phyloP scores from a whole-genome alignment of 2,329 filamentous ascomycete genomes.

The Ophiostoma tasmaniense region DNA sequence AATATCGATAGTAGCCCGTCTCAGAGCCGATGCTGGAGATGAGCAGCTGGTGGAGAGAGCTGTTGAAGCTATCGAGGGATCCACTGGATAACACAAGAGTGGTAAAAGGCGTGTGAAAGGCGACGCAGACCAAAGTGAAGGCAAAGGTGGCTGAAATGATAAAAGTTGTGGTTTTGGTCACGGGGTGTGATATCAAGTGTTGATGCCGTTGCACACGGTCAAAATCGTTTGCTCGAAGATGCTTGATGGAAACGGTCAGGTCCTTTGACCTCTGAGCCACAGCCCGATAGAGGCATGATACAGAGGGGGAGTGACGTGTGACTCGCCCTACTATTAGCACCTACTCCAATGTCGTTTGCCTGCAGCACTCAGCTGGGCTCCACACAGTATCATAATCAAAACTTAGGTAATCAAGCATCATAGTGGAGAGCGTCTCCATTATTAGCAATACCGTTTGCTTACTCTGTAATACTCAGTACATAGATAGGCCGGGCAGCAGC shows the following conservation, averaged over 20 bases:
- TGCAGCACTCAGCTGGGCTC: background rate
- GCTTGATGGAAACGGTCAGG: background rate
- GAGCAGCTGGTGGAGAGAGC: background rate
- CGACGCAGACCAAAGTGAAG: background rate
- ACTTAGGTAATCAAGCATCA: background rate
- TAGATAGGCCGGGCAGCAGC: background rate
- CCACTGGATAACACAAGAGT: background rate
- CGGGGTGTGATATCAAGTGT: background rate
- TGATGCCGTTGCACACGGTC: background rate
- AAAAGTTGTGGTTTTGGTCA: too few relatives aligned
- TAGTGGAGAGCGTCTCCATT: background rate
- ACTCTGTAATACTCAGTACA: background rate
- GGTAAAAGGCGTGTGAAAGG: background rate
- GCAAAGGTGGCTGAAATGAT: background rate
- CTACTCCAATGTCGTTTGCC: background rate
- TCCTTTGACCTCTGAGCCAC: background rate
- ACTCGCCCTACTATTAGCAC: background rate
- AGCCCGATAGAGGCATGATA: background rate
- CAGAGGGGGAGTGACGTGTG: constrained; percentile 13
- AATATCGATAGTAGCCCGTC: background rate
- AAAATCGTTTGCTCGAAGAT: background rate
- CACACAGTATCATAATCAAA: background rate
- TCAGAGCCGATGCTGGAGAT: background rate
- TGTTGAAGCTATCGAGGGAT: constrained; percentile 3
- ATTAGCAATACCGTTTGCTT: background rate